Evolutionary conservation across 371 early-diverging fungal genomes (phyloP).

Genomic region (Mortierella sp.): DNA sequence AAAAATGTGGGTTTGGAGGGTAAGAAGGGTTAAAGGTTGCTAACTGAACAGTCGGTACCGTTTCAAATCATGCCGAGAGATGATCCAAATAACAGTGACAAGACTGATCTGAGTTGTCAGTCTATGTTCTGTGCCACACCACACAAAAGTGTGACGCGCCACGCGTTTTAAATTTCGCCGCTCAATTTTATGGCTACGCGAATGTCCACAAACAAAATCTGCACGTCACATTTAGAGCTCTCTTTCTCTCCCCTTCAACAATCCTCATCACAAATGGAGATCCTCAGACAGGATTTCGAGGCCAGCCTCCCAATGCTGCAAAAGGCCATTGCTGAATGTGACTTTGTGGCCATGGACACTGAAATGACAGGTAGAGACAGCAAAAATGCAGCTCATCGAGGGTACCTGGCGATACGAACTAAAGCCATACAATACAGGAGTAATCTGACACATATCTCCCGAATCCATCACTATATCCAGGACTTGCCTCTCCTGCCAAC

Average conservation of each 20-base stretch:
- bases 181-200: not conserved
- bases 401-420: no score
- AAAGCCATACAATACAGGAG: no score
- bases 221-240: not conserved
- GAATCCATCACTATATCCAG: conserved; percentile 7
- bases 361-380: conserved; percentile 79
- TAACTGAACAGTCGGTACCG: not conserved
- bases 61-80: no score
- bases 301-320: conserved; percentile 67
- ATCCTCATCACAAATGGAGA: conserved; percentile 73
- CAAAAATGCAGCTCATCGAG: no score
- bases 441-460: no score
- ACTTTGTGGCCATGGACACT: conserved; percentile 88
- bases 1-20: not conserved
- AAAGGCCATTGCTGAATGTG: conserved; percentile 78
- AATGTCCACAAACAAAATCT: not conserved
- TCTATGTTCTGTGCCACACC: no score
- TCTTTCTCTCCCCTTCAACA: not conserved
- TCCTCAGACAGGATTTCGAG: conserved; percentile 73
- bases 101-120: no score
- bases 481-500: conserved; percentile 37
- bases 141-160: no score
- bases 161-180: not conserved
- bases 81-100: no score
- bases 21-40: not conserved